Base-by-base conservation (phyloP, 306 rosid genomes). In the Senna siamea region DNA sequence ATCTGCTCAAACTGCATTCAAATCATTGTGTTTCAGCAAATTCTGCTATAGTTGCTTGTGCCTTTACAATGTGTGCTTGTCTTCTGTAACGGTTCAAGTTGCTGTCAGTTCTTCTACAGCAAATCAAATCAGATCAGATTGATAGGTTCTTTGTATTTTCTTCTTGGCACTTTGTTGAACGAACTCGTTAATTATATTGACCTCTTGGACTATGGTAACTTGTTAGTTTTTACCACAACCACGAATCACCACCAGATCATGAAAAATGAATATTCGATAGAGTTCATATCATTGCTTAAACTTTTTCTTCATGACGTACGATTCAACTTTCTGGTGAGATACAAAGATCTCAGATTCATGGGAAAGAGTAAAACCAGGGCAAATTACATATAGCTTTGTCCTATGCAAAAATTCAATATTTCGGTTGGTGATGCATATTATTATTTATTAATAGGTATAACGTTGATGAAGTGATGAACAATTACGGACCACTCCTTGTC, bases 1-100 rank as follows among this genome's bases (percentile, higher is more conserved):
- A 28, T 57, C 19, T 13, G 5, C 19, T 26, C 6, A 28, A 57
- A 28, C 14, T 14, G 35, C 6, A 5, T 26, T 1, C 30, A 26
- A 26, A 26, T 12, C 12, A n/a, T 8, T 6, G 12, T 14, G 9
- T 34, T 20, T 35, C 23, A 34, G 66, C 65, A 59, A n/a, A 32
- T 32, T n/a, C 47, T 35, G 28, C 47, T 37, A 9, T 26, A 26
- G 5, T 28, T 55, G 37, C 61, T 1, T 23, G 37, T 2, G 9
- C 9, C 17, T 55, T n/a, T 14, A 9, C 62, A 13, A 26, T 26
- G 30, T 26, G 1, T 30, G 22, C 20, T 9, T 32, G 65, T 15
- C 65, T 58, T 35, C 48, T 18, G 43, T 5, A 53, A 38, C 17
- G 48, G 68, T 37, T 62, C 48, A 38, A 5, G 50, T 62, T 62